phyloP scores from a whole-genome alignment of 2,329 filamentous ascomycete species.

The Fusarium paranaense region DNA sequence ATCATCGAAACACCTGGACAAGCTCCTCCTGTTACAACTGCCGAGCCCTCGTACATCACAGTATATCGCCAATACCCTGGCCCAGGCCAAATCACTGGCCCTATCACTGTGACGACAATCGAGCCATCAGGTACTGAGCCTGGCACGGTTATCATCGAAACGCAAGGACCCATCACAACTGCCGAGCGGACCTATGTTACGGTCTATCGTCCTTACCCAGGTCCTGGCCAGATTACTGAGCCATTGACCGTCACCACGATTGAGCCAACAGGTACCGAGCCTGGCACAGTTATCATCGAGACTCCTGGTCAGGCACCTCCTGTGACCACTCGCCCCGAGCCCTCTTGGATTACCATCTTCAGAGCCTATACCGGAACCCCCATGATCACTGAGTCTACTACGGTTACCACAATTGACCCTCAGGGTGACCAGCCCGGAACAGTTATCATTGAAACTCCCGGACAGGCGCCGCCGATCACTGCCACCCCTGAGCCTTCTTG shows the following conservation, averaged over 20 bases:
- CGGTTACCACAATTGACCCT: not conserved
- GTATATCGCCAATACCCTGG: not conserved
- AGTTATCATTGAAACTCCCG: constrained; percentile 4
- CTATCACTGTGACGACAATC: not conserved
- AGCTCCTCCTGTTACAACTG: not conserved
- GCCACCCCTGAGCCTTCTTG: not conserved
- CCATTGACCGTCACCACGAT: constrained; percentile 10
- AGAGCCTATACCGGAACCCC: not conserved
- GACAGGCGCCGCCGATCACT: not conserved
- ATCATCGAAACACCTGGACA: constrained; percentile 3
- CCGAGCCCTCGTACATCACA: not conserved
- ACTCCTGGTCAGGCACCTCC: constrained; percentile 13
- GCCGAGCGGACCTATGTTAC: constrained; percentile 13
- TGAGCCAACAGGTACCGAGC: constrained; percentile 18
- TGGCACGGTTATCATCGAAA: constrained; percentile 12
- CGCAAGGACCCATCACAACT: constrained; percentile 1
- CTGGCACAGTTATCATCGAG: constrained; percentile 29
- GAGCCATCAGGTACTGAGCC: not conserved
- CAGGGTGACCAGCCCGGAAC: not conserved
- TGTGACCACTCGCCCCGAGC: not conserved
- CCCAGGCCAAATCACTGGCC: not conserved
- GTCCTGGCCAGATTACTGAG: not conserved
- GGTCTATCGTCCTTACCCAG: constrained; percentile 5
- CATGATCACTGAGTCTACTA: not conserved
- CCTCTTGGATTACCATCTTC: not conserved